Conservation (phyloP, 768 basidiomycete genomes). For the Trichaptum fuscoviolaceum region DNA sequence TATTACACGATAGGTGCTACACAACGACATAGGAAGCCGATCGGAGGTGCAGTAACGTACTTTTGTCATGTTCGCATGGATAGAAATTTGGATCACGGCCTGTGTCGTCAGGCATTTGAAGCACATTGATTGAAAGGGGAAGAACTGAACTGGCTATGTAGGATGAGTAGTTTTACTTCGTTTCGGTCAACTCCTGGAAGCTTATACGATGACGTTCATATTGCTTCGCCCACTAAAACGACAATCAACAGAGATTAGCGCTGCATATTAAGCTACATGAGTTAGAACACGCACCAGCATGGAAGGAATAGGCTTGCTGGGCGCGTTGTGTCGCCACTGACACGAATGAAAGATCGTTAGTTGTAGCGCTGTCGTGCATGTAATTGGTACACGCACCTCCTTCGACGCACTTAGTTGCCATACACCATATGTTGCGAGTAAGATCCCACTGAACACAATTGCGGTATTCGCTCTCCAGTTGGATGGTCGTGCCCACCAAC, state of each 20-base stretch:
- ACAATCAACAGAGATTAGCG: constrained; percentile 6
- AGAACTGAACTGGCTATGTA: too few relatives aligned
- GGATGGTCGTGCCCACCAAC: constrained; percentile 90
- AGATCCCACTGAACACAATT: constrained; percentile 64
- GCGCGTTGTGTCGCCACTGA: constrained; percentile 56
- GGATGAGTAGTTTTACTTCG: neutral
- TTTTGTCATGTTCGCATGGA: too few relatives aligned
- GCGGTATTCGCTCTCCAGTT: constrained; percentile 89
- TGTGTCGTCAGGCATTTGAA: too few relatives aligned
- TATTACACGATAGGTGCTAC: too few relatives aligned
- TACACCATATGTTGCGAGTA: constrained; percentile 56
- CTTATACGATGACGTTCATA: constrained; percentile 24
- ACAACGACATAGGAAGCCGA: too few relatives aligned
- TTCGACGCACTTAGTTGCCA: constrained; percentile 72
- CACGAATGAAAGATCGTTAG: constrained; percentile 3
- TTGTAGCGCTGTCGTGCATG: neutral
- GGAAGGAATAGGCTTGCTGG: constrained; percentile 70
- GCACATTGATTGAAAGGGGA: too few relatives aligned
- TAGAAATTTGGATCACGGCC: too few relatives aligned
- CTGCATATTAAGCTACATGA: constrained; percentile 3
- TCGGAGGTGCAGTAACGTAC: too few relatives aligned
- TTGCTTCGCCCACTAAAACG: constrained; percentile 44
- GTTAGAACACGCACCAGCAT: constrained; percentile 51
- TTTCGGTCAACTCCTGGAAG: neutral
- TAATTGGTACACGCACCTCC: constrained; percentile 54